These are phyloP conservation scores for Didymosphaeria variabile DNA, from an alignment of 2,329 filamentous ascomycete species.

Conservation along the genomic window DNA sequence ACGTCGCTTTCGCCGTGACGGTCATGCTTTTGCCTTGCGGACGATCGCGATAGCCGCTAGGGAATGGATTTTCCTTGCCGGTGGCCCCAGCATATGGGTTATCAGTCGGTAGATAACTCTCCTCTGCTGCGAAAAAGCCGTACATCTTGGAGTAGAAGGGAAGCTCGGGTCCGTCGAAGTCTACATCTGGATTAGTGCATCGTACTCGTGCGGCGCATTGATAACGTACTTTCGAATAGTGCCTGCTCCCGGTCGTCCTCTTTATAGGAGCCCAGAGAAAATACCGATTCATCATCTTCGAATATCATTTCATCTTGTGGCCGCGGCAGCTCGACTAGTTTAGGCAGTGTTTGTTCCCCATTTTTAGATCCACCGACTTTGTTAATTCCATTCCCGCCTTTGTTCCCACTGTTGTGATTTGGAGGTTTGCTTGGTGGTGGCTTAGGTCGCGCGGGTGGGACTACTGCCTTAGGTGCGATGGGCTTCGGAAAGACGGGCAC, in stretches of 20 bases:
- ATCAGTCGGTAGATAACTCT: not conserved
- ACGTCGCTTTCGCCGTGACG: not conserved
- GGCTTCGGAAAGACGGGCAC: not conserved
- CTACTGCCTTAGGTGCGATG: not conserved
- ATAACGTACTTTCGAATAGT: constrained; percentile 6
- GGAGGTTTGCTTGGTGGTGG: too few relatives aligned
- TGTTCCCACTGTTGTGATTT: not conserved
- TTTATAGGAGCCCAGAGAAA: not conserved
- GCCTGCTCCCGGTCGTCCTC: constrained; percentile 1
- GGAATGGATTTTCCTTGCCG: not conserved
- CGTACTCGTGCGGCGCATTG: not conserved
- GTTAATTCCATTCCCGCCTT: not conserved
- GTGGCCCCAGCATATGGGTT: constrained; percentile 7
- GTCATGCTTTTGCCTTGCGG: not conserved
- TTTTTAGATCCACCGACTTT: not conserved
- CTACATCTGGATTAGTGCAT: not conserved
- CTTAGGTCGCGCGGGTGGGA: too few relatives aligned
- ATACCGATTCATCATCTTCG: constrained; percentile 7
- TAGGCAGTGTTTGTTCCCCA: not conserved
- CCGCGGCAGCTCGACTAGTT: not conserved
- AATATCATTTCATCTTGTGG: not conserved
- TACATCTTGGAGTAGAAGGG: constrained; percentile 13
- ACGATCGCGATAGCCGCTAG: not conserved
- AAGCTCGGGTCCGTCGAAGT: constrained; percentile 1
- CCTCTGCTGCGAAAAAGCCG: constrained; percentile 1